phyloP scores from a whole-genome alignment of 164 flowering plant genomes.

The Nelumbo lutea region DNA sequence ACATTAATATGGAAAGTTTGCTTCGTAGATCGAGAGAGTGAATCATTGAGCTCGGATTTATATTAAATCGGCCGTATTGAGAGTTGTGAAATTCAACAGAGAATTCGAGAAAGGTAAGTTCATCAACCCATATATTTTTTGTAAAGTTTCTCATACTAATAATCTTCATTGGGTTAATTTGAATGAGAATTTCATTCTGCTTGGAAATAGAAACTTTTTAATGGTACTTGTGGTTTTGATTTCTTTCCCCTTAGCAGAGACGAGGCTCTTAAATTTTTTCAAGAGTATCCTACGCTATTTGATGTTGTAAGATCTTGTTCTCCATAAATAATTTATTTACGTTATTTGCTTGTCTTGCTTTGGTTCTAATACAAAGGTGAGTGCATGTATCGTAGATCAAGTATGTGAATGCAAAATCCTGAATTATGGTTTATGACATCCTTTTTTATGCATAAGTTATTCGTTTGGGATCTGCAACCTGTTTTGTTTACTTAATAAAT shows the following conservation, averaged over 20 bases:
- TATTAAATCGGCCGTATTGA: too few relatives aligned
- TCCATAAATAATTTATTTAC: background rate
- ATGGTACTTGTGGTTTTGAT: background rate
- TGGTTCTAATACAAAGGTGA: background rate
- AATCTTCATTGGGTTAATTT: background rate
- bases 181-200: background rate
- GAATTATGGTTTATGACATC: too few relatives aligned
- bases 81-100: too few relatives aligned
- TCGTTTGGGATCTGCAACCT: too few relatives aligned
- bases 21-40: too few relatives aligned
- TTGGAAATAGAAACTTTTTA: background rate
- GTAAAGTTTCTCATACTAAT: background rate
- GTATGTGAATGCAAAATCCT: too few relatives aligned
- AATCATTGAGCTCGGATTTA: too few relatives aligned
- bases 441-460: too few relatives aligned
- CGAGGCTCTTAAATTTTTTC: constrained; percentile 72
- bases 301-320: constrained; percentile 43
- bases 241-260: constrained; percentile 42
- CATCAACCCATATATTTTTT: background rate
- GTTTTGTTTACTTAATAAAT: too few relatives aligned
- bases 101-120: too few relatives aligned
- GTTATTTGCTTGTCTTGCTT: background rate
- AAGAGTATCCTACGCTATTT: constrained; percentile 72
- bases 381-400: too few relatives aligned
- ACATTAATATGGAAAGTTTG: too few relatives aligned